A percentile compares a stretch with the other conserved stretches of the same genome.
These are phyloP conservation scores for Daldinia vernicosa DNA, from an alignment of 495 filamentous ascomycete species.

Conservation along the genomic window DNA sequence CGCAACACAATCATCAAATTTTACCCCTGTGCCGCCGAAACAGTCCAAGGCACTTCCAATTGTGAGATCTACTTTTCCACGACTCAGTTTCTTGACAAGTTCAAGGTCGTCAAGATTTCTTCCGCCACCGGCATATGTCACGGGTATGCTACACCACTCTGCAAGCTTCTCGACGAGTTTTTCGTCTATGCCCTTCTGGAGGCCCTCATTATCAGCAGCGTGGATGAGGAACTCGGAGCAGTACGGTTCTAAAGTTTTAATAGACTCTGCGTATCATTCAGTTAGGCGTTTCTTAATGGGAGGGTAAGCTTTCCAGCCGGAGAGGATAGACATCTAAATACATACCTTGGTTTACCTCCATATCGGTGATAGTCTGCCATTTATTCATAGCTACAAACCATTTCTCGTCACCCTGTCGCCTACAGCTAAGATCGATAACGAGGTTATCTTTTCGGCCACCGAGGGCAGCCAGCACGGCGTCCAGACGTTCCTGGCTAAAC, in stretches of 20 bases:
- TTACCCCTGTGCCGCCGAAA: conserved; percentile 88
- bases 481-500: conserved; percentile 77
- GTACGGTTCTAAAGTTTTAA: conserved; percentile 80
- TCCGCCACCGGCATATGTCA: conserved; percentile 97
- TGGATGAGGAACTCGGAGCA: conserved; percentile 97
- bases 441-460: conserved; percentile 79
- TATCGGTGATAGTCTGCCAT: conserved; percentile 96
- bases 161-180: conserved; percentile 79
- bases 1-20: conserved; percentile 83
- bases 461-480: conserved; percentile 74
- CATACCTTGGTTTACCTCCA: conserved; percentile 89
- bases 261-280: conserved; percentile 67
- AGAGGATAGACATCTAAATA: conserved; percentile 47
- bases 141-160: conserved; percentile 86
- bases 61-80: conserved; percentile 87
- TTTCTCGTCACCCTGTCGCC: conserved; percentile 69
- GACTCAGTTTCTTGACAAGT: conserved; percentile 76
- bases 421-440: conserved; percentile 94
- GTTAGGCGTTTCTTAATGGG: not conserved
- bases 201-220: conserved; percentile 96
- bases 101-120: conserved; percentile 81
- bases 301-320: not conserved
- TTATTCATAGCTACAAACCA: conserved; percentile 99
- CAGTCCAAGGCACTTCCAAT: conserved; percentile 97
- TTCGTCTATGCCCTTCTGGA: conserved; percentile 90